Evolutionary conservation across 768 basidiomycete species (phyloP), one percentile per base, ranked within the genome.

Genomic region (Boletus sp.): DNA sequence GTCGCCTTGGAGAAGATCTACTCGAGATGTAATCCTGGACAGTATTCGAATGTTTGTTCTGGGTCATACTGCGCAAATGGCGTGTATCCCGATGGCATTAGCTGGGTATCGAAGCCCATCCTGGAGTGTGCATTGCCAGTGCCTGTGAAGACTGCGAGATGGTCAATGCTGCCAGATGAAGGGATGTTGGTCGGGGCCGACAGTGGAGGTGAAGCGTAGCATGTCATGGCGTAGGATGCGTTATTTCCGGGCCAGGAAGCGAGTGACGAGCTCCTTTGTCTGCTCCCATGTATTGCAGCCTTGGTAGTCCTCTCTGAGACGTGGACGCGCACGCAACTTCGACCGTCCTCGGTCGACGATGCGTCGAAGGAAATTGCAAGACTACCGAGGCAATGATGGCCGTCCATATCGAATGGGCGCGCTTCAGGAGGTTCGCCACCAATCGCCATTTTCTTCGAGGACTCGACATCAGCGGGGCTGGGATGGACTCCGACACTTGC

Each of bases 311-410:
- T 66, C 27, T 82, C 74, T 7, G 81, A 75, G 41, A 84, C 81
- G 61, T 88, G 84, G 59, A 89, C 87, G 59, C 83, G 79, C 39
- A 89, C 86, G 49, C 83, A 84, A 60, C 88, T 85, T 71, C 82
- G 86, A 54, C 87, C 85, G 64, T 86, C 81, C 58, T 85, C 79
- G 46, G 78, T 75, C 32, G 83, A 75, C 39, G 75, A 77, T 43
- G 85, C 73, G 59, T 90, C 88, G 61, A 91, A 88, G 39, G 86
- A 86, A 66, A 91, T 84, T 59, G 86, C 81, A 50, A 90, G 72
- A 40, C 79, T 82, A 51, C 78, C 79, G 40, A 87, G 76, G 39
- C 74, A 77, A 27, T 35, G 59, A 38, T 77, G 75, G 40, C 75
- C 77, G 40, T 75, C 72, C 50, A 75, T 64, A 53, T 83, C 81